Conservation (phyloP, 2,329 filamentous ascomycete genomes). For the Arachnomyces sp. region DNA sequence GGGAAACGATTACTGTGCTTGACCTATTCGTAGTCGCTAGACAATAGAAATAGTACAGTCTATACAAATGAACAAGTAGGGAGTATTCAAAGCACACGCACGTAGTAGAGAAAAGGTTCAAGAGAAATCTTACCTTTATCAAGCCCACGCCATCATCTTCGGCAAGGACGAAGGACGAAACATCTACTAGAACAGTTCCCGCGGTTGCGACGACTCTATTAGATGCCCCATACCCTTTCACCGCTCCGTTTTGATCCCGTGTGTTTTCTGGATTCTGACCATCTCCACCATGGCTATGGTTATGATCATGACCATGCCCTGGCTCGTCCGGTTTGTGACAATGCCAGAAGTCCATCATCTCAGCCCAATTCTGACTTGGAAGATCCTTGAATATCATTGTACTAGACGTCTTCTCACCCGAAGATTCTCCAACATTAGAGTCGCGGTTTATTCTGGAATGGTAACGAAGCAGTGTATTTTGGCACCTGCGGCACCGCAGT, state of each 20-base stretch:
- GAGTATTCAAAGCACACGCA: not conserved
- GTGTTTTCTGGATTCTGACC: slow-evolving; percentile 13
- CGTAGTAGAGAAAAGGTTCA: slow-evolving; percentile 1
- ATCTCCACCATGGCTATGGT: slow-evolving; percentile 25
- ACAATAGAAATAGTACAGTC: slow-evolving; percentile 1
- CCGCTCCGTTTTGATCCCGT: slow-evolving; percentile 35
- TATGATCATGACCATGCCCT: slow-evolving; percentile 34
- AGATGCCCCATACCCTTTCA: slow-evolving; percentile 76
- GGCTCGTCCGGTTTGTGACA: slow-evolving; percentile 77
- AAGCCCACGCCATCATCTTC: slow-evolving; percentile 55
- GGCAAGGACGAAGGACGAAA: slow-evolving; percentile 66
- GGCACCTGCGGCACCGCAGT: slow-evolving; percentile 34
- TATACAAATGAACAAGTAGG: slow-evolving; percentile 3
- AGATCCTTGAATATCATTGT: slow-evolving; percentile 75
- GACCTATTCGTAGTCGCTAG: no score
- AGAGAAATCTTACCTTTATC: slow-evolving; percentile 27
- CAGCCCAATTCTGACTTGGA: slow-evolving; percentile 94
- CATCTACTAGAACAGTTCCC: slow-evolving; percentile 70
- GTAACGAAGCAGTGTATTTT: slow-evolving; percentile 19
- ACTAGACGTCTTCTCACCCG: not conserved
- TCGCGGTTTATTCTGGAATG: slow-evolving; percentile 17
- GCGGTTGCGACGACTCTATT: slow-evolving; percentile 61
- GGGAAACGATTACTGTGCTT: slow-evolving; percentile 1
- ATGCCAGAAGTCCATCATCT: slow-evolving; percentile 99
- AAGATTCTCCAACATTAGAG: not conserved